Evolutionary conservation across 208 protist species (phyloP).

Genomic region (Entamoeba dispar): DNA sequence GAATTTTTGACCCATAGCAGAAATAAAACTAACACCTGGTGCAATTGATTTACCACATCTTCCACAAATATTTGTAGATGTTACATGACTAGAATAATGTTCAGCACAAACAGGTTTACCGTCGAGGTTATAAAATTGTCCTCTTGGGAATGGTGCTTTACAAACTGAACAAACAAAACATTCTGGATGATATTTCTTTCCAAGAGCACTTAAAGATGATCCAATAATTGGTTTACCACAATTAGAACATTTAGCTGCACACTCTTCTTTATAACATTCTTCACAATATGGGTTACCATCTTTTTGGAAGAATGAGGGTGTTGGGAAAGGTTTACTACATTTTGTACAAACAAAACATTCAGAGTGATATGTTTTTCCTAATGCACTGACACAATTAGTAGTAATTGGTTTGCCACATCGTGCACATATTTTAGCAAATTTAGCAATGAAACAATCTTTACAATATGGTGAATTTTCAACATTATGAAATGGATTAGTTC

Average conservation of each 20-base stretch:
- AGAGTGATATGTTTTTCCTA: neutral
- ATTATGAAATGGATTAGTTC: too few relatives aligned
- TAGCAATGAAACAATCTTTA: neutral
- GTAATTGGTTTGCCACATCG: neutral
- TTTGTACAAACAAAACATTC: neutral
- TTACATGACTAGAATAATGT: neutral
- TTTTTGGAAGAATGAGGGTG: neutral
- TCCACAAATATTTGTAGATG: neutral
- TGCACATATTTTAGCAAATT: neutral
- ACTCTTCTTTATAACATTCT: neutral
- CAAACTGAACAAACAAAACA: neutral
- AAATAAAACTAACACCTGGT: neutral
- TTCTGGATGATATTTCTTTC: neutral
- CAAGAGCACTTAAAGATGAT: neutral
- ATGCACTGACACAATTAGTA: neutral
- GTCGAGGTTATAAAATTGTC: neutral
- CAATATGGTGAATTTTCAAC: neutral
- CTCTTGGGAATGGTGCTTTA: neutral
- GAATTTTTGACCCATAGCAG: conserved; percentile 1
- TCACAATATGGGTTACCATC: neutral
- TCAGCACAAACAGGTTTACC: neutral
- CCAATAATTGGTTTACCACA: neutral
- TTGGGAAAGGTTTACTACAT: neutral
- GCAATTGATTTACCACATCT: neutral
- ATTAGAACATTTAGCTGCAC: neutral